Conservation (phyloP, 78 protist genomes). For the Speleostelium caveatum region DNA sequence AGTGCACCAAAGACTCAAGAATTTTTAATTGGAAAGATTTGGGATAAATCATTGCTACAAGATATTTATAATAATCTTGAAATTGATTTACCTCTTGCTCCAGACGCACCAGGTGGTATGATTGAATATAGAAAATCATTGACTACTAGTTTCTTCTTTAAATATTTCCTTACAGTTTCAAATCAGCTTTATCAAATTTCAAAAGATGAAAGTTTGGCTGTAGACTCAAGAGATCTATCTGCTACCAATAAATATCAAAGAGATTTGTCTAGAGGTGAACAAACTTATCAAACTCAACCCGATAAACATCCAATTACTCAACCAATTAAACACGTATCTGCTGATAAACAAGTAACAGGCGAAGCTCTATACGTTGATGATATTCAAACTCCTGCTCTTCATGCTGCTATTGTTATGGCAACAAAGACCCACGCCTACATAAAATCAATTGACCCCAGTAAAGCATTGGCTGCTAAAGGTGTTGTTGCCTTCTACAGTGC, state of each 20-base stretch:
- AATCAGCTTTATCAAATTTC: background rate
- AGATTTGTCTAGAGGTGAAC: slow-evolving; percentile 30
- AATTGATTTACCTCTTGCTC: slow-evolving; percentile 42
- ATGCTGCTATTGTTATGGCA: slow-evolving; percentile 83
- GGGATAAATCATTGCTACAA: slow-evolving; percentile 2
- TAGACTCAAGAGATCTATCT: slow-evolving; percentile 2
- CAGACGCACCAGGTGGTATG: slow-evolving; percentile 93
- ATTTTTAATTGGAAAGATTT: slow-evolving; percentile 3
- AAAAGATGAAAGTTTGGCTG: background rate
- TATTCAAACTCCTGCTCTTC: slow-evolving; percentile 33
- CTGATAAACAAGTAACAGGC: slow-evolving; percentile 87
- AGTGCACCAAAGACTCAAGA: slow-evolving; percentile 19
- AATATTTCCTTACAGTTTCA: slow-evolving; percentile 78
- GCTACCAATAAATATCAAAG: slow-evolving; percentile 12
- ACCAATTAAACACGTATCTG: slow-evolving; percentile 72
- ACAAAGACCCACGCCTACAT: slow-evolving; percentile 77
- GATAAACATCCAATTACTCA: slow-evolving; percentile 14
- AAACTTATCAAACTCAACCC: slow-evolving; percentile 51
- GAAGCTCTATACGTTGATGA: slow-evolving; percentile 89
- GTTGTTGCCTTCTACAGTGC: slow-evolving; percentile 73
- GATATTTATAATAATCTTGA: slow-evolving; percentile 3
- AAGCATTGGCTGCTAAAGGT: slow-evolving; percentile 75
- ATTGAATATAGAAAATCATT: slow-evolving; percentile 85
- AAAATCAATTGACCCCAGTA: slow-evolving; percentile 18
- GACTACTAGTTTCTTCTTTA: slow-evolving; percentile 88